Conservation (phyloP, 2,329 filamentous ascomycete species). For the Capronia americana region DNA sequence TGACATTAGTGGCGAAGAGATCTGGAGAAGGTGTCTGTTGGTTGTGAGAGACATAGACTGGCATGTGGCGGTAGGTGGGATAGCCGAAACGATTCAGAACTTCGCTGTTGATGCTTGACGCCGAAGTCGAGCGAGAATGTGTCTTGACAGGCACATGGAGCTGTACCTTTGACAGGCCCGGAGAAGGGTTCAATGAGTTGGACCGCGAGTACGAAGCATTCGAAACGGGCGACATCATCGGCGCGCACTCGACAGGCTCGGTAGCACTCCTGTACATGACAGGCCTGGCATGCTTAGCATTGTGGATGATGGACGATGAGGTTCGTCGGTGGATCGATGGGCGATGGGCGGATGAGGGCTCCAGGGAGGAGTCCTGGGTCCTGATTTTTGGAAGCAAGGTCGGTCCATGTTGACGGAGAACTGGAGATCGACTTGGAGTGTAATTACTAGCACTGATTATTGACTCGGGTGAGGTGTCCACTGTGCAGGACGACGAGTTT, state of each 20-base stretch:
- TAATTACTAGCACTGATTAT: slow-evolving; percentile 68
- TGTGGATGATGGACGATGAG: slow-evolving; percentile 50
- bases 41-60: slow-evolving; percentile 59
- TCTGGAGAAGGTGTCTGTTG: slow-evolving; percentile 49
- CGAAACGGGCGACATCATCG: slow-evolving; percentile 55
- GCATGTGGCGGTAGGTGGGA: slow-evolving; percentile 81
- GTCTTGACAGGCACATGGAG: slow-evolving; percentile 49
- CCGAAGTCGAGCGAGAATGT: slow-evolving; percentile 67
- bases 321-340: slow-evolving; percentile 29
- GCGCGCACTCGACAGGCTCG: slow-evolving; percentile 53
- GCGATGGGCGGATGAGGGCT: slow-evolving; percentile 23
- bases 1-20: slow-evolving; percentile 37
- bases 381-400: slow-evolving; percentile 84
- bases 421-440: slow-evolving; percentile 73
- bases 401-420: slow-evolving; percentile 76
- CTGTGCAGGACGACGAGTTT: slow-evolving; percentile 64
- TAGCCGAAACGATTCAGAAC: slow-evolving; percentile 75
- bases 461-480: slow-evolving; percentile 73
- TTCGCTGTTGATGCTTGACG: slow-evolving; percentile 70
- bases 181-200: slow-evolving; percentile 38
- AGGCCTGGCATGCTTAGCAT: slow-evolving; percentile 60
- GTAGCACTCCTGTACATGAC: slow-evolving; percentile 54
- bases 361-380: slow-evolving; percentile 71
- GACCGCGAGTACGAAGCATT: slow-evolving; percentile 41
- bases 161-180: slow-evolving; percentile 39